A percentile compares a stretch with the other conserved stretches of the same genome.
phyloP scores from a whole-genome alignment of 306 rosid species.

The Glycine latifolia region DNA sequence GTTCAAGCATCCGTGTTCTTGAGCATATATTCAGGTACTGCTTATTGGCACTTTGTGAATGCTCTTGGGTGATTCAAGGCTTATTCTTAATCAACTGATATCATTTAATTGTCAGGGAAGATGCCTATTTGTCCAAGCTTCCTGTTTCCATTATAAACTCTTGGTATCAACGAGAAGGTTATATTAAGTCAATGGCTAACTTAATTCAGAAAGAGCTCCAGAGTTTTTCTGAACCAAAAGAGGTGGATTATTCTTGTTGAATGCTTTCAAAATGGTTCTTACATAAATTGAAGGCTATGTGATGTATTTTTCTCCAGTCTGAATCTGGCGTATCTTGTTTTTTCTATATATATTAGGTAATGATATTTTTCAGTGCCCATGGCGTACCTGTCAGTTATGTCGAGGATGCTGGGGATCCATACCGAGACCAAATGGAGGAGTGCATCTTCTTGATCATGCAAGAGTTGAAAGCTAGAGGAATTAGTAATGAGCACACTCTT shows the following conservation, averaged over 20 bases:
- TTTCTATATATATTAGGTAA: slow-evolving; percentile 57
- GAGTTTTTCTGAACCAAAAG: slow-evolving; percentile 68
- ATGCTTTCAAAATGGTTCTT: slow-evolving; percentile 20
- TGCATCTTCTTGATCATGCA: slow-evolving; percentile 90
- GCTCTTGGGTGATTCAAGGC: slow-evolving; percentile 31
- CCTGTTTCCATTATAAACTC: slow-evolving; percentile 95
- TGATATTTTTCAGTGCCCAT: slow-evolving; percentile 97
- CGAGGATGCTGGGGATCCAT: slow-evolving; percentile 95
- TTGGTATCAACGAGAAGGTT: slow-evolving; percentile 96
- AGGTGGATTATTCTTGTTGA: slow-evolving; percentile 63
- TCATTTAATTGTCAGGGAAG: slow-evolving; percentile 71
- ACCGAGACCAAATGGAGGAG: slow-evolving; percentile 96
- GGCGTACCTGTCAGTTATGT: slow-evolving; percentile 96
- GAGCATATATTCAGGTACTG: slow-evolving; percentile 78
- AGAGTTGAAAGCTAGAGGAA: slow-evolving; percentile 93
- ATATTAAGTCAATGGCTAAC: slow-evolving; percentile 91
- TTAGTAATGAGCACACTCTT: slow-evolving; percentile 83
- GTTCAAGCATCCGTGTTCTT: slow-evolving; percentile 92
- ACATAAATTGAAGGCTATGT: slow-evolving; percentile 22
- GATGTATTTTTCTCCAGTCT: neutral
- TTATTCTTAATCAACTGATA: slow-evolving; percentile 47
- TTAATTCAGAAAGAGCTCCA: slow-evolving; percentile 84
- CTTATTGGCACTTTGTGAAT: slow-evolving; percentile 29
- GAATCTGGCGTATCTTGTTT: neutral
- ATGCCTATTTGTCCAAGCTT: slow-evolving; percentile 70